Base-by-base conservation (phyloP, 2,329 filamentous ascomycete genomes). In the Capronia epimyces region DNA sequence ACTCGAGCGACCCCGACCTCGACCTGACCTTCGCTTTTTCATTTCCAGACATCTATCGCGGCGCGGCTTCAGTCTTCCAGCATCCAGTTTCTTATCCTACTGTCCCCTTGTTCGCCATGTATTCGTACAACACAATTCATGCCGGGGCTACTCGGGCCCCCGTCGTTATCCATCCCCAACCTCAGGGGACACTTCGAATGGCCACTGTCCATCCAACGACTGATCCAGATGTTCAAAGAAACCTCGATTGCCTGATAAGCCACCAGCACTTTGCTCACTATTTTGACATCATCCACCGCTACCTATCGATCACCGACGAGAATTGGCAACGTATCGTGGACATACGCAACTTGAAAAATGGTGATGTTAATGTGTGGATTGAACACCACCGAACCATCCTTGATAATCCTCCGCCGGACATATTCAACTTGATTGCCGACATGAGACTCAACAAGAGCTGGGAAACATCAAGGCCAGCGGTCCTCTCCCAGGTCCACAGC, bases 371-470 rank as follows among this genome's bases (percentile, higher is more conserved):
- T 9, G 13, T 32, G 3, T 32, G 29, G 29, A 6, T 32, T 7
- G 7, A 20, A 22, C 20, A 47, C 22, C 29, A 31, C 32, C 21
- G 20, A 43, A 34, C 29, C 13, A 21, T 47, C 16, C 31, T 36
- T 25, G 21, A 22, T 25, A 37, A n/a, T n/a, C 49, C 43, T 24
- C 44, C 49, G 4, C 43, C 31, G 9, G 39, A 47, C 10, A 36
- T 52, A 20, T 52, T 52, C 22, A 18, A 36, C 1, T 21, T 47
- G 16, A 29, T 52, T 24, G 21, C 40, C 5, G 27, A 47, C 16
- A 47, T 52, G 5, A 39, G 49, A 15, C 25, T 20, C 12, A n/a
- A 41, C 13, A 47, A 47, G 43, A 43, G 44, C 31, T 52, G 49
- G 49, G 16, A 46, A 20, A 22, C 24, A 4, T 20, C 21, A 20